Evolutionary conservation across 805 yeast genomes (phyloP).

Genomic region (Yamadazyma insecticola): DNA sequence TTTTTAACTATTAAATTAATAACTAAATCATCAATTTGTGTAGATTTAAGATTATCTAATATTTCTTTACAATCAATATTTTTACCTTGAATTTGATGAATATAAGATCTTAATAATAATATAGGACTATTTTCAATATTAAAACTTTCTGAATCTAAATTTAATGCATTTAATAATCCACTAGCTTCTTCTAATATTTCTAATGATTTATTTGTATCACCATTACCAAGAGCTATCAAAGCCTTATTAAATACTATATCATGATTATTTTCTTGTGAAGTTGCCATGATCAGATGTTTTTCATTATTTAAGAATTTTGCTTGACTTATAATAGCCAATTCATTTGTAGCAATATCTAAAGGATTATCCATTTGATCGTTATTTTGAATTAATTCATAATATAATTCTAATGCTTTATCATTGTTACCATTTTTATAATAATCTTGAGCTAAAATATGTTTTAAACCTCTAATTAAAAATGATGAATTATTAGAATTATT

Average conservation of each 20-base stretch:
- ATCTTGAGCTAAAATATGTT: conserved; percentile 52
- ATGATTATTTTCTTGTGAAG: conserved; percentile 23
- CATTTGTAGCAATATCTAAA: conserved; percentile 57
- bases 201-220: conserved; percentile 37
- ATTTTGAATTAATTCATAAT: conserved; percentile 33
- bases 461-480: conserved; percentile 28
- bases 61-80: conserved; percentile 28
- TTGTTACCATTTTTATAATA: conserved; percentile 45
- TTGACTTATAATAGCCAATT: conserved; percentile 64
- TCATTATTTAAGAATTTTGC: conserved; percentile 13
- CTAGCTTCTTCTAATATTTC: conserved; percentile 43
- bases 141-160: conserved; percentile 37
- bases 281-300: neutral
- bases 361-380: conserved; percentile 36
- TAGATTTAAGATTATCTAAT: conserved; percentile 21
- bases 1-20: conserved; percentile 39
- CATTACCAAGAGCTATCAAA: conserved; percentile 41
- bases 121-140: conserved; percentile 64
- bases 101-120: conserved; percentile 54
- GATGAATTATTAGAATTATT: conserved; percentile 14
- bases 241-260: conserved; percentile 62
- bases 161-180: conserved; percentile 31
- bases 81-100: conserved; percentile 35
- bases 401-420: conserved; percentile 41
- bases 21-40: conserved; percentile 31